Base-by-base conservation (phyloP, 805 yeast species). In the Starmerella floris region DNA sequence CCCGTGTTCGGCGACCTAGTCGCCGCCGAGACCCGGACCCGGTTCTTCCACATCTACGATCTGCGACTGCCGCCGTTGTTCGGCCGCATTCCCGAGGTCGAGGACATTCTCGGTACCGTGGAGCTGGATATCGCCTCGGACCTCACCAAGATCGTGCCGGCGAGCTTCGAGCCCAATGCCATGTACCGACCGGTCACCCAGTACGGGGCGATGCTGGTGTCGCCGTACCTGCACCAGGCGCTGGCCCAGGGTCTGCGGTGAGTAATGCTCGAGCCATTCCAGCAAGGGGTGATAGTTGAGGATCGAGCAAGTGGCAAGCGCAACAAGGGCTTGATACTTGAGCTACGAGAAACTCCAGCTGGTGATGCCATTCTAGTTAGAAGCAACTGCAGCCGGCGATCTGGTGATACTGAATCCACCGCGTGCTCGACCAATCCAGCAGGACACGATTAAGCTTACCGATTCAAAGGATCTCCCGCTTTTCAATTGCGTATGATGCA, bases 21-120 rank as follows among this genome's bases (percentile, higher is more conserved):
- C 1, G 52, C 56, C 0, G 58, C 57, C 26, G 60, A 61, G 33
- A 49, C 70, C 49, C 71, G 71, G 13, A 63, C 63, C 19, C 62
- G 70, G 0, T 76, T 62, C 57, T 73, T 79, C 78, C 83, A 85
- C 6, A 71, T 83, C 35, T 78, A 73, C 51, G 94, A 82, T 56
- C 66, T 77, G 47, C 66, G 91, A 45, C 72, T 68, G 37, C 68
- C 74, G 1, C 84, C 88, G 1, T 62, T 70, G 20, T 73, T 70
- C 46, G 79, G 78, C 27, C 66, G 91, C 50, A 71, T 69, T 13
- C 83, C 88, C 1, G 80, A 77, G 19, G 70, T 79, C 8, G 83
- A 79, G 47, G 80, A 79, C 51, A 74, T 76, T 2, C 65, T 75
- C 40, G 94, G 93, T 1, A 79, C 77, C 53, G 76, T 81, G 9